These are phyloP conservation scores for Phytophthora hibernalis DNA, from an alignment of 352 stramenopile genomes.

Conservation along the genomic window DNA sequence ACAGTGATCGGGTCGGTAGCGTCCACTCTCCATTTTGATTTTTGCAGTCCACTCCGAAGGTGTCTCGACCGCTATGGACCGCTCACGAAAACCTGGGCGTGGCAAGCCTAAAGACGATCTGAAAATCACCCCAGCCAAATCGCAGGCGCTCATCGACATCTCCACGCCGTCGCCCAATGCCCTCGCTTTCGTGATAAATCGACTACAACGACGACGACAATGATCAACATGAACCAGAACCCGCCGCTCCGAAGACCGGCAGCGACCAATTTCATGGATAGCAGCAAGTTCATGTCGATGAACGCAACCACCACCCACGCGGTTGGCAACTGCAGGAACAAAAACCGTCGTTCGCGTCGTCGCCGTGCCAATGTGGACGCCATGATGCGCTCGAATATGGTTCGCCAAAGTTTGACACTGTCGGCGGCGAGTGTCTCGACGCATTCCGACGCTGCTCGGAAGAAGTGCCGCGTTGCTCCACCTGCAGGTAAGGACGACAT, in stretches of 20 bases:
- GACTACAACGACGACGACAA: slow-evolving; percentile 24
- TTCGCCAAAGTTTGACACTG: slow-evolving; percentile 54
- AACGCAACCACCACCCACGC: slow-evolving; percentile 38
- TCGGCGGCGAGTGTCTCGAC: slow-evolving; percentile 44
- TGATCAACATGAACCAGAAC: slow-evolving; percentile 40
- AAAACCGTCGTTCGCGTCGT: slow-evolving; percentile 35
- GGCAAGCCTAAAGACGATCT: slow-evolving; percentile 40
- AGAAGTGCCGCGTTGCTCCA: slow-evolving; percentile 26
- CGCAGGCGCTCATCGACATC: slow-evolving; percentile 68
- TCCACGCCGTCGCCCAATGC: slow-evolving; percentile 57
- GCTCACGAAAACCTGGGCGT: slow-evolving; percentile 40
- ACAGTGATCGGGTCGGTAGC: not conserved
- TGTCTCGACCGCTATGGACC: slow-evolving; percentile 36
- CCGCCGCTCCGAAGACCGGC: slow-evolving; percentile 42
- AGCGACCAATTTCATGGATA: slow-evolving; percentile 66
- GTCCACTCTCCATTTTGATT: slow-evolving; percentile 29
- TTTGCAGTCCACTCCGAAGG: slow-evolving; percentile 17
- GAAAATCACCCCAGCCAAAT: slow-evolving; percentile 60
- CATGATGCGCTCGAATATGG: slow-evolving; percentile 74
- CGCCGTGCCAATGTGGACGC: slow-evolving; percentile 71
- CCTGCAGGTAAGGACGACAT: slow-evolving; percentile 23
- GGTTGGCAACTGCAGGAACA: slow-evolving; percentile 31
- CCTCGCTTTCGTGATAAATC: slow-evolving; percentile 27
- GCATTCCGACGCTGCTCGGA: slow-evolving; percentile 25
- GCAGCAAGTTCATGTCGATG: slow-evolving; percentile 54